These are phyloP conservation scores for Hypomyces perniciosus DNA, from an alignment of 2,329 filamentous ascomycete species.

Conservation along the genomic window DNA sequence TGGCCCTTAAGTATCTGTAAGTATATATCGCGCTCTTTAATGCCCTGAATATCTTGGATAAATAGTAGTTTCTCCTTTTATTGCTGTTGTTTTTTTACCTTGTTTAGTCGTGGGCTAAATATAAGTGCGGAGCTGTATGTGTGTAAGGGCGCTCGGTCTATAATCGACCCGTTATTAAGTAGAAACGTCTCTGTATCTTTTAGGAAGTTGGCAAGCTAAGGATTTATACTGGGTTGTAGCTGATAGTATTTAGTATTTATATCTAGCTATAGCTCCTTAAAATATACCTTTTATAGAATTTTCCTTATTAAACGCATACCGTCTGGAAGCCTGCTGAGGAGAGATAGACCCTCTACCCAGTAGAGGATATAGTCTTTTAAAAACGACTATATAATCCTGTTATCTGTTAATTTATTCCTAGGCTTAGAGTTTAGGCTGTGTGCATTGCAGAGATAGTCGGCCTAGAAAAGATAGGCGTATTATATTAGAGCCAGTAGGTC, in stretches of 20 bases:
- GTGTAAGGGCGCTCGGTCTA: too few species aligned
- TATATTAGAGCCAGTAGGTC: slow-evolving; percentile 17
- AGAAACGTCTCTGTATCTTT: slow-evolving; percentile 20
- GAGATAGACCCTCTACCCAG: slow-evolving; percentile 16
- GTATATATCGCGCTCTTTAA: too few species aligned
- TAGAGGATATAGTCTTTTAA: slow-evolving; percentile 14
- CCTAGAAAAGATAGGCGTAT: slow-evolving; percentile 29
- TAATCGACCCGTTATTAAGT: slow-evolving; percentile 16
- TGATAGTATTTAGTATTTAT: neutral
- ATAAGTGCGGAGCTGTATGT: too few species aligned
- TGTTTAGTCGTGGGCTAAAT: too few species aligned
- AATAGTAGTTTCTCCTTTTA: too few species aligned
- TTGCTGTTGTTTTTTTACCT: too few species aligned
- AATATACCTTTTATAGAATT: slow-evolving; percentile 7
- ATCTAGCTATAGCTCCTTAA: neutral
- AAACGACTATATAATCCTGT: slow-evolving; percentile 17
- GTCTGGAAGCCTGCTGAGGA: slow-evolving; percentile 12
- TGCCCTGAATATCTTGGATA: too few species aligned
- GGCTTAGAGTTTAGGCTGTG: neutral
- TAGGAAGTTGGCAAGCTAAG: slow-evolving; percentile 24
- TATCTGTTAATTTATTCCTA: slow-evolving; percentile 12
- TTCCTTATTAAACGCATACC: slow-evolving; percentile 7
- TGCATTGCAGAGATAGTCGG: slow-evolving; percentile 24
- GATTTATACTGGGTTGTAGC: slow-evolving; percentile 1
- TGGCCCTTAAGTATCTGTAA: too few species aligned